Evolutionary conservation across 176 grass and related monocot species (phyloP).

Genomic region (Paspalum notatum): DNA sequence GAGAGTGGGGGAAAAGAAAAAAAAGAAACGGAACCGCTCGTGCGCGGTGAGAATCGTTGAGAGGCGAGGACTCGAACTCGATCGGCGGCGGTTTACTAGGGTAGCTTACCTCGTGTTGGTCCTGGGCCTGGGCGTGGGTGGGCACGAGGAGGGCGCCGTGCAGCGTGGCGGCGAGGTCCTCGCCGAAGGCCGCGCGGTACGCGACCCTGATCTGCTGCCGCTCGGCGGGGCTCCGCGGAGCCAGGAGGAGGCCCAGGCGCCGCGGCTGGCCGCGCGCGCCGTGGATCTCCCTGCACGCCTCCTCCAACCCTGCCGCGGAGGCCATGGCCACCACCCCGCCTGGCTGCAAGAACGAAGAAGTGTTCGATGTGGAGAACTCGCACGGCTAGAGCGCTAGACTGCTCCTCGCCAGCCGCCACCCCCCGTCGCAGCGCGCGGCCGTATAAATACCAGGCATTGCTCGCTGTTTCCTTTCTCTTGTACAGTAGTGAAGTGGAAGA

Average conservation of each 20-base stretch:
- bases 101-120: too few relatives aligned
- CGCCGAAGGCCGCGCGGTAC: conserved; percentile 60
- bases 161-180: conserved; percentile 64
- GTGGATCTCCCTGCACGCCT: conserved; percentile 74
- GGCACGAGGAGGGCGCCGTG: conserved; percentile 11
- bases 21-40: neutral
- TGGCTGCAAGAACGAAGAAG: conserved; percentile 1
- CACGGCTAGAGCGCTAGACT: neutral
- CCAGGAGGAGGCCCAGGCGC: conserved; percentile 56
- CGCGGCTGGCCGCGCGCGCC: conserved; percentile 50
- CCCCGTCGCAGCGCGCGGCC: neutral
- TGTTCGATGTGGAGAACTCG: conserved; percentile 7
- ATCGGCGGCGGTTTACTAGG: too few relatives aligned
- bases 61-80: too few relatives aligned
- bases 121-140: neutral
- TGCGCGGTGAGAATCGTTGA: neutral
- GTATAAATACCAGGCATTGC: conserved; percentile 24
- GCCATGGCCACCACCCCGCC: conserved; percentile 20
- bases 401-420: neutral
- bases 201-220: conserved; percentile 67
- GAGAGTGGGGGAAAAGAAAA: neutral
- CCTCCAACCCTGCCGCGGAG: conserved; percentile 24
- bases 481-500: too few relatives aligned
- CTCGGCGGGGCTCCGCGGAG: conserved; percentile 50
- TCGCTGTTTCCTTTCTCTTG: conserved; percentile 13